phyloP scores from a whole-genome alignment of 2,329 filamentous ascomycete species.

The Xylaria sp. region DNA sequence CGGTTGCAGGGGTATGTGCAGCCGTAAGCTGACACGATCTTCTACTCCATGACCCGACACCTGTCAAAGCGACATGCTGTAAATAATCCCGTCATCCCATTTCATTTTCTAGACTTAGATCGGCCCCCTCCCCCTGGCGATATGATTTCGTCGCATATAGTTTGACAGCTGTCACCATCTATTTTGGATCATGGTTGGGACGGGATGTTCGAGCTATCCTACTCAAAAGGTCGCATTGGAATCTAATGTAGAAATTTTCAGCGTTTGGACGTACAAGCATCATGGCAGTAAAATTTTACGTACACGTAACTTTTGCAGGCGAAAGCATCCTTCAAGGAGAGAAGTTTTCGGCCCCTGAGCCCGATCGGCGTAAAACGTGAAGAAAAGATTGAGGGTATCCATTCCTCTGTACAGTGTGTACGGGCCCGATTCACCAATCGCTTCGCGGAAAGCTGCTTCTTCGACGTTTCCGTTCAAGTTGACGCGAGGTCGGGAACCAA shows the following conservation, averaged over 20 bases:
- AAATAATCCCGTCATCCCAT: conserved; percentile 2
- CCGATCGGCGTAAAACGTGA: conserved; percentile 11
- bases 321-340: background rate
- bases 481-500: background rate
- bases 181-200: background rate
- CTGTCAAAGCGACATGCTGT: background rate
- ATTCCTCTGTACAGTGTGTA: background rate
- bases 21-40: conserved; percentile 15
- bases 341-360: conserved; percentile 18
- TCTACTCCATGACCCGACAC: background rate
- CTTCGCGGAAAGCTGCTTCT: background rate
- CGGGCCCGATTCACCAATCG: background rate
- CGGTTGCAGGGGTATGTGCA: conserved; percentile 15
- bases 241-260: conserved; percentile 8
- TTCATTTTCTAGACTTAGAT: background rate
- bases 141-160: background rate
- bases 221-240: background rate
- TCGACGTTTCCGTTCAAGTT: background rate
- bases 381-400: background rate
- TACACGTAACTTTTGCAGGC: background rate
- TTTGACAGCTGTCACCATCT: conserved; percentile 1
- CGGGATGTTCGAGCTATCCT: background rate
- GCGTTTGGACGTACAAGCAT: background rate
- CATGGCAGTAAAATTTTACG: background rate
- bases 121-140: background rate